Evolutionary conservation across 371 early-diverging fungal species (phyloP).

Genomic region (Umbelopsis sp.): DNA sequence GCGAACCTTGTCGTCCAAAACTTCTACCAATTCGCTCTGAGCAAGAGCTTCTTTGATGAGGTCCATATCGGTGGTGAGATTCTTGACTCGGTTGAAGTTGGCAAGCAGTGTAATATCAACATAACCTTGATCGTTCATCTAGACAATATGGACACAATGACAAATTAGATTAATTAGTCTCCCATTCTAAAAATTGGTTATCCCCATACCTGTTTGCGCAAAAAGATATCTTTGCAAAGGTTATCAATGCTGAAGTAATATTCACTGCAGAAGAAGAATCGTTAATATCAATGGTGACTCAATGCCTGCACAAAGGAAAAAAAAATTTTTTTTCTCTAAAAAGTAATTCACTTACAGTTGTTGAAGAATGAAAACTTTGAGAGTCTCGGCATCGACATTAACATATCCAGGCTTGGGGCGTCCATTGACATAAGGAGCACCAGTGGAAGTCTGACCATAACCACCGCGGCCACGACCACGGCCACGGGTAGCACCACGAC

Average conservation of each 20-base stretch:
- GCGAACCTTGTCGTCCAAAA: constrained; percentile 67
- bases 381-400: constrained; percentile 53
- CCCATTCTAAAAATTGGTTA: neutral
- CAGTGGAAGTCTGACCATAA: constrained; percentile 25
- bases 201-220: constrained; percentile 68
- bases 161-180: neutral
- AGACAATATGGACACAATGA: neutral
- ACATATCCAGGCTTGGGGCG: constrained; percentile 48
- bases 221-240: constrained; percentile 90
- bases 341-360: constrained; percentile 52
- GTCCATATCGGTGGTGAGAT: constrained; percentile 63
- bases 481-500: constrained; percentile 40
- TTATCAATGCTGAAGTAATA: constrained; percentile 97
- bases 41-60: constrained; percentile 66
- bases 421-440: constrained; percentile 25
- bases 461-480: constrained; percentile 35
- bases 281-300: neutral
- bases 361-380: constrained; percentile 61
- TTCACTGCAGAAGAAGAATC: constrained; percentile 49
- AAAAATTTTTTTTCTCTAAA: neutral
- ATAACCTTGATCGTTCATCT: constrained; percentile 86
- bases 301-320: neutral
- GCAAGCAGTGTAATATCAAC: constrained; percentile 76
- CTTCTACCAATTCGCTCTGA: constrained; percentile 58
- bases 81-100: constrained; percentile 87